Conservation (phyloP, 371 early-diverging fungal species). For the Mortierella sp. region DNA sequence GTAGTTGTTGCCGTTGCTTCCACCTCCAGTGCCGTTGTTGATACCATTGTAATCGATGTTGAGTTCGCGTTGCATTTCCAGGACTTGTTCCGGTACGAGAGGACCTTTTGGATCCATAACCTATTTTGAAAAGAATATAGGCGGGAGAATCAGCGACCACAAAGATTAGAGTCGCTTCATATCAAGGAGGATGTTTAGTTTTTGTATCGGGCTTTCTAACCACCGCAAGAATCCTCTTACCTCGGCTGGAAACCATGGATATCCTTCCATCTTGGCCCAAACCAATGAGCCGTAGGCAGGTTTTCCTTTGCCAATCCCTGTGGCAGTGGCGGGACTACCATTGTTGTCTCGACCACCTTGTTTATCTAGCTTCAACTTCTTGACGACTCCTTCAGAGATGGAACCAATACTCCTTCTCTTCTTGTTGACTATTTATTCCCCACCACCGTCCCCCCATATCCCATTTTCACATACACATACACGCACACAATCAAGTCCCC, state of each 20-base stretch:
- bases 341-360: not conserved
- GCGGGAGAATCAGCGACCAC: too few relatives aligned
- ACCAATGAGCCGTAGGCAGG: constrained; percentile 34
- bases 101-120: constrained; percentile 35
- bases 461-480: not conserved
- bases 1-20: too few relatives aligned
- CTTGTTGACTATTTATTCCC: constrained; percentile 9
- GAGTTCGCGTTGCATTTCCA: constrained; percentile 15
- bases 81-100: constrained; percentile 17
- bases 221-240: constrained; percentile 25
- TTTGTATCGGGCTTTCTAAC: too few relatives aligned
- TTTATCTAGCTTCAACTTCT: constrained; percentile 14
- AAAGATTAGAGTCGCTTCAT: too few relatives aligned
- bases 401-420: constrained; percentile 12
- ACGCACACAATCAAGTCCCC: not conserved
- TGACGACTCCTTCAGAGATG: constrained; percentile 15
- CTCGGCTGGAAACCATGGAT: constrained; percentile 57
- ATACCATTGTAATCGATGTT: too few relatives aligned
- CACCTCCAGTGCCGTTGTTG: too few relatives aligned
- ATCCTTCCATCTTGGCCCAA: constrained; percentile 57
- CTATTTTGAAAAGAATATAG: not conserved
- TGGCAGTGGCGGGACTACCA: constrained; percentile 1
- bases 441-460: not conserved
- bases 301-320: not conserved
- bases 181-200: too few relatives aligned